These are phyloP conservation scores for Apiotrichum sp. DNA, from an alignment of 1,284 basidiomycete genomes.

Conservation along the genomic window DNA sequence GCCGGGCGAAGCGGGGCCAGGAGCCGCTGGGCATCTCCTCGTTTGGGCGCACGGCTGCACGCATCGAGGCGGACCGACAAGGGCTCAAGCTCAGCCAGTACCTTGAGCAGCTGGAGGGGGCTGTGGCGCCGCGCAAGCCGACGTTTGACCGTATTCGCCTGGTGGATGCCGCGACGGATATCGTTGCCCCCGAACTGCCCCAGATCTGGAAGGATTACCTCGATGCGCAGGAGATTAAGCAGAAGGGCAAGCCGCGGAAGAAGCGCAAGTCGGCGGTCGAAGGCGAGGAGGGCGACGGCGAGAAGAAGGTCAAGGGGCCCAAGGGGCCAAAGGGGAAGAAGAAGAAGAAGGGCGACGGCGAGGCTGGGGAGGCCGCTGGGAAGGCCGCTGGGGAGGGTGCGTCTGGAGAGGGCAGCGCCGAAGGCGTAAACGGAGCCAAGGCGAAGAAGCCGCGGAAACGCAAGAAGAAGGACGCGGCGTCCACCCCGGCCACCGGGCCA, in stretches of 20 bases:
- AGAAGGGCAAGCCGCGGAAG: background rate
- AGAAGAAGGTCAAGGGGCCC: too few species aligned
- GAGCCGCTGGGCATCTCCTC: background rate
- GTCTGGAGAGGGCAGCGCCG: too few species aligned
- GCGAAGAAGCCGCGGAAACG: background rate
- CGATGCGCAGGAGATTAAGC: background rate
- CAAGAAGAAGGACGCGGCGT: background rate
- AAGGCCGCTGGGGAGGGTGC: background rate
- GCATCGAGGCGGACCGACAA: background rate
- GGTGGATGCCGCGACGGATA: slow-evolving; percentile 26
- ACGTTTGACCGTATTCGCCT: slow-evolving; percentile 33
- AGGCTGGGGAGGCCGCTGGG: too few species aligned
- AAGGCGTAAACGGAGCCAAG: too few species aligned
- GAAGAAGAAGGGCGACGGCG: background rate
- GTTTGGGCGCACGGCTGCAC: background rate
- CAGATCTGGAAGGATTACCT: slow-evolving; percentile 14
- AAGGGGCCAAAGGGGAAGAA: background rate
- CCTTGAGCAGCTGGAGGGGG: slow-evolving; percentile 20
- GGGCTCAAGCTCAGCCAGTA: slow-evolving; percentile 27
- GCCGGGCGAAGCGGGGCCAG: background rate
- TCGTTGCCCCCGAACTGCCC: slow-evolving; percentile 25
- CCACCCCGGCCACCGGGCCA: background rate
- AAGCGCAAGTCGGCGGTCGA: background rate
- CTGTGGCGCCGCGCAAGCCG: background rate
- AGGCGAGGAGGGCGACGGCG: background rate